Conservation (phyloP, 2,329 filamentous ascomycete species). For the Aspergillus niger region DNA sequence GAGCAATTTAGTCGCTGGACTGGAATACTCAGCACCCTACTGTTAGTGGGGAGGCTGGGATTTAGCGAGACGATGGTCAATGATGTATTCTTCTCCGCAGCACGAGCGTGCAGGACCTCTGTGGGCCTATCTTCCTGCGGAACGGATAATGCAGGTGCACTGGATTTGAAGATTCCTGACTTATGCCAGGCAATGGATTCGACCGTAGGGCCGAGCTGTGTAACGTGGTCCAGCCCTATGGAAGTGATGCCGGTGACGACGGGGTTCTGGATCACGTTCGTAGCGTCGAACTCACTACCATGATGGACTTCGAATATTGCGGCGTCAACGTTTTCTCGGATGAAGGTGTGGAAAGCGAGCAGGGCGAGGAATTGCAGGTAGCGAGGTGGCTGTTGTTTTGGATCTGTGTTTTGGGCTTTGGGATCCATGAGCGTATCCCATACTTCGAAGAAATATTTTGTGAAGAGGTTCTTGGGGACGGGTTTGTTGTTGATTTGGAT, state of each 20-base stretch:
- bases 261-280: conserved; percentile 64
- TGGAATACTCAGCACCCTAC: conserved; percentile 24
- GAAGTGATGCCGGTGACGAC: conserved; percentile 63
- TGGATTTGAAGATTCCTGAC: conserved; percentile 68
- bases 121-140: conserved; percentile 53
- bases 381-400: conserved; percentile 35
- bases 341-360: conserved; percentile 66
- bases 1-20: conserved; percentile 38
- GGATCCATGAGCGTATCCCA: conserved; percentile 37
- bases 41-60: conserved; percentile 17
- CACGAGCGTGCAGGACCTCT: conserved; percentile 53
- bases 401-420: not conserved
- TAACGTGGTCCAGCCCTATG: conserved; percentile 70
- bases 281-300: conserved; percentile 69
- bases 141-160: conserved; percentile 60
- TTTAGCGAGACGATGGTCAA: conserved; percentile 47
- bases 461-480: conserved; percentile 29
- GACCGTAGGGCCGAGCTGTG: conserved; percentile 62
- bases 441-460: conserved; percentile 35
- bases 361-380: conserved; percentile 62
- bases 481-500: conserved; percentile 40
- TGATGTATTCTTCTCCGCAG: conserved; percentile 54
- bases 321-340: conserved; percentile 62
- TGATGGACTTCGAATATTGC: conserved; percentile 69
- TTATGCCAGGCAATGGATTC: conserved; percentile 74